Evolutionary conservation across 2,329 filamentous ascomycete genomes (phyloP), one percentile per base, ranked within the genome.

Genomic region (Macrophomina tecta): DNA sequence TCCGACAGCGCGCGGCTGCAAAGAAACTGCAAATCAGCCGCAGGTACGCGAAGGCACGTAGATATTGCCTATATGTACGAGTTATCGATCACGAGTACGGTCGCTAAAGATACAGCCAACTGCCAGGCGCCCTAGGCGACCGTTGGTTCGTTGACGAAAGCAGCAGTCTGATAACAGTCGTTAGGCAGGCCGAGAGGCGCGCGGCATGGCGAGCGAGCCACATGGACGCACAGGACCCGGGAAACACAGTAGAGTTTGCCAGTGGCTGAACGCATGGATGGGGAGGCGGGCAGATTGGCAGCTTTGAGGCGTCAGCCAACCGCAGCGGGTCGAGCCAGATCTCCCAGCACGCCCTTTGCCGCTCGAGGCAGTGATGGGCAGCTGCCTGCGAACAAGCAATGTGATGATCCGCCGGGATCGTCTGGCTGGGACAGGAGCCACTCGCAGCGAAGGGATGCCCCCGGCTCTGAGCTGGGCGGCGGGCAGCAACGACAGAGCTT

Each of bases 211-310:
- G 42, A 48, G 45, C 14, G 56, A 49, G 58, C 58, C 58, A 62
- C 58, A 62, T 36, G 58, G 40, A 45, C 58, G 58, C 58, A 49
- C 58, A 49, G 58, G 58, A 62, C 58, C 58, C 58, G 58, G 32
- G 58, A 62, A 62, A 62, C 58, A 5, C 45, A 62, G 58, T 62
- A 62, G 58, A 62, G 58, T 62, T 58, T 66, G 64, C 53, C 53
- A 49, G 64, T 66, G 64, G 64, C 64, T 66, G 42, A 60, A 64
- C 64, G 64, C 64, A 58, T 66, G 64, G 64, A 66, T 66, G 64
- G 64, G 64, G 64, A 42, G 52, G 51, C 63, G 42, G 63, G 52
- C 48, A 65, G 63, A 65, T 65, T 65, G 51, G 63, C 61, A 65
- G 49, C 51, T 46, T 49, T 6, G 64, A 66, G 64, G 64, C 64